A percentile compares a stretch with the other conserved stretches of the same genome.
Conservation (phyloP, 2,329 filamentous ascomycete genomes). For the Exophiala alcalophila region DNA sequence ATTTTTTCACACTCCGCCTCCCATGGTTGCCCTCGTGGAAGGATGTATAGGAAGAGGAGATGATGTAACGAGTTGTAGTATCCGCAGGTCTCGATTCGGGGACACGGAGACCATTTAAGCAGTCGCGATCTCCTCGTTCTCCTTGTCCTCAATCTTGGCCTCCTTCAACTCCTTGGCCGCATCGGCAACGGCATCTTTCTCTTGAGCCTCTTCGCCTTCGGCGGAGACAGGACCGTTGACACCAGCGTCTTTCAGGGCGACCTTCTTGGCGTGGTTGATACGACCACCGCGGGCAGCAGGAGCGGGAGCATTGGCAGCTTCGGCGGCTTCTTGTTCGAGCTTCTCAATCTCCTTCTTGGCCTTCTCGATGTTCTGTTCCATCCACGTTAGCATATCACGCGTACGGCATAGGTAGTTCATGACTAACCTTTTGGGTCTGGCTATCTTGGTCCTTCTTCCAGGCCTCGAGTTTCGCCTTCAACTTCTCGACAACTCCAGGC, state of each 20-base stretch:
- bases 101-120: too few relatives aligned
- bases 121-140: constrained; percentile 13
- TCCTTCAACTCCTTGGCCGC: constrained; percentile 60
- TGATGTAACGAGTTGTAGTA: too few relatives aligned
- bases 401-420: neutral
- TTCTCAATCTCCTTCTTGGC: constrained; percentile 93
- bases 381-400: constrained; percentile 13
- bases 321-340: constrained; percentile 69
- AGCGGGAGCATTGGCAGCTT: constrained; percentile 49
- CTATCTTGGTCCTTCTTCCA: constrained; percentile 89
- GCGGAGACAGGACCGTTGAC: constrained; percentile 52
- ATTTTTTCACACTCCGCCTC: too few relatives aligned
- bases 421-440: constrained; percentile 85
- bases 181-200: constrained; percentile 59
- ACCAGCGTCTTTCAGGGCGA: constrained; percentile 49
- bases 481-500: constrained; percentile 75
- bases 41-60: too few relatives aligned
- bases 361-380: constrained; percentile 83
- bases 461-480: constrained; percentile 83
- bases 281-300: constrained; percentile 38
- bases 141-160: constrained; percentile 56
- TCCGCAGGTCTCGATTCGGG: too few relatives aligned
- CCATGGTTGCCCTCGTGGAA: too few relatives aligned
- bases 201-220: constrained; percentile 54
- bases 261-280: constrained; percentile 54